A percentile compares a stretch with the other conserved stretches of the same genome.
These are phyloP conservation scores for Narthecium ossifragum DNA, from an alignment of 106 monocot species.

Conservation along the genomic window DNA sequence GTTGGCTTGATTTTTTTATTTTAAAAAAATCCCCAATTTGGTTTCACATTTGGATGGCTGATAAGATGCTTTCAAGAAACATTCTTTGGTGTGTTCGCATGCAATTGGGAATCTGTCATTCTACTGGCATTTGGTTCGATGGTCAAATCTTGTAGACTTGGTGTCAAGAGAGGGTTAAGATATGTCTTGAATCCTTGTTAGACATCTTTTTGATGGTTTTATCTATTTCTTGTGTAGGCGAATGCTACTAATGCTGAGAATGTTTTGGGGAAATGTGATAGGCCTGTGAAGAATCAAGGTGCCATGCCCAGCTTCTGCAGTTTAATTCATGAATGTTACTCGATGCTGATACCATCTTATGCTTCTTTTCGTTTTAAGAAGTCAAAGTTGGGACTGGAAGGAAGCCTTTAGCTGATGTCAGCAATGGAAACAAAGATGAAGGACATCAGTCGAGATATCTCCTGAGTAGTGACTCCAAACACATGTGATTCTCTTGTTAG, in stretches of 20 bases:
- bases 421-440: constrained; percentile 9
- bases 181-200: no score
- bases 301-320: background rate
- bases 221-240: background rate
- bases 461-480: background rate
- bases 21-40: no score
- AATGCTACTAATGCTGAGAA: background rate
- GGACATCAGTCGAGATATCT: constrained; percentile 4
- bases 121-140: no score
- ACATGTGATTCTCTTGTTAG: background rate
- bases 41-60: no score
- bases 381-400: constrained; percentile 14
- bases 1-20: no score
- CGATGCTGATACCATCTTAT: no score
- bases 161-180: no score
- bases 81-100: no score
- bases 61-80: no score
- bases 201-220: background rate
- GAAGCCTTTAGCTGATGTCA: constrained; percentile 18
- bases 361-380: background rate
- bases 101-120: no score
- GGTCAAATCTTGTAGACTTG: no score
- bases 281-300: background rate
- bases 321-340: background rate
- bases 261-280: background rate